Conservation (phyloP, 257 asterid species). For the Lavandula angustifolia region DNA sequence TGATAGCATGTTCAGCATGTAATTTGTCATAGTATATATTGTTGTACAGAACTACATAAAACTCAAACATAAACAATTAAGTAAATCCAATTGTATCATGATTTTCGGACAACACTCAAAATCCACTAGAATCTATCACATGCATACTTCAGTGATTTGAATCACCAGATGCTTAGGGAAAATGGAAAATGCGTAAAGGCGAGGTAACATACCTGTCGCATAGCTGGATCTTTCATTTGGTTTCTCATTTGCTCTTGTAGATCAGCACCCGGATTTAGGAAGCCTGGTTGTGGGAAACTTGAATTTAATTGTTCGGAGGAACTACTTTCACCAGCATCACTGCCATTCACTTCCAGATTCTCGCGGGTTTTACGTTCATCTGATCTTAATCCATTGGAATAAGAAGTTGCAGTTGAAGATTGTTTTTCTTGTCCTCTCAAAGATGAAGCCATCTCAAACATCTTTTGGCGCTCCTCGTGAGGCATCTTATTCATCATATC, state of each 20-base stretch:
- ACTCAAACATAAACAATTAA: not conserved
- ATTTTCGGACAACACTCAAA: not conserved
- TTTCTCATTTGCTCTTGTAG: constrained; percentile 93
- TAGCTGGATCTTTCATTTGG: constrained; percentile 96
- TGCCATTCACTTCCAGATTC: constrained; percentile 35
- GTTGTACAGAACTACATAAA: not conserved
- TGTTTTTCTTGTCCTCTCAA: constrained; percentile 56
- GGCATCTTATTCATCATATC: constrained; percentile 94
- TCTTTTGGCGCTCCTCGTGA: constrained; percentile 66
- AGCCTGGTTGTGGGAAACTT: constrained; percentile 46
- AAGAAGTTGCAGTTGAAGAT: constrained; percentile 44
- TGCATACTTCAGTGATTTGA: not conserved
- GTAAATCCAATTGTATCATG: not conserved
- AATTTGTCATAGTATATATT: not conserved
- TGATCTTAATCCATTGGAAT: constrained; percentile 41
- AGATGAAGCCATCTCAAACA: constrained; percentile 79
- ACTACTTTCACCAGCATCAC: constrained; percentile 48
- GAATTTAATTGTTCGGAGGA: constrained; percentile 44
- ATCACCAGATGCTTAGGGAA: constrained; percentile 10
- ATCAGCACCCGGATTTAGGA: constrained; percentile 58
- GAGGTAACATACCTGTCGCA: constrained; percentile 72
- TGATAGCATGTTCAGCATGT: not conserved
- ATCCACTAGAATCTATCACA: constrained; percentile 2
- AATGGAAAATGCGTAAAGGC: constrained; percentile 1
- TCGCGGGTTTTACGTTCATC: constrained; percentile 40